Conservation (phyloP, 78 protist species). For the Chrysochromulina tobinii region DNA sequence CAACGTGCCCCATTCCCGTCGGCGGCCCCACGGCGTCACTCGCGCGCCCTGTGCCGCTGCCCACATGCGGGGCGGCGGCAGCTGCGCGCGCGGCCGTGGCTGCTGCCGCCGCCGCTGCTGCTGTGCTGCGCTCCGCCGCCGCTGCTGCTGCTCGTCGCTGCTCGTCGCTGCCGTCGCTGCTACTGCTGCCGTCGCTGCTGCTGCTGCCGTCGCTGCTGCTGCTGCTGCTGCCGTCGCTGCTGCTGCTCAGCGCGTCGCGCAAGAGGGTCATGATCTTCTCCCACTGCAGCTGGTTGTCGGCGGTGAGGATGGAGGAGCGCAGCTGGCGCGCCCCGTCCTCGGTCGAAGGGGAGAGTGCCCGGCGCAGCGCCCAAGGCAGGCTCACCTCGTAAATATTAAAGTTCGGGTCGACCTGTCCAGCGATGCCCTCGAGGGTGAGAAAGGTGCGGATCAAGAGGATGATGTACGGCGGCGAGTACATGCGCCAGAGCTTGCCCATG, state of each 20-base stretch:
- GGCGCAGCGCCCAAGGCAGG: slow-evolving; percentile 22
- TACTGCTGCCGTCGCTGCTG: neutral
- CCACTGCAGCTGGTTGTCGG: neutral
- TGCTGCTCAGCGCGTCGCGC: neutral
- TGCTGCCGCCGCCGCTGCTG: no score
- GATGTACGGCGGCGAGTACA: slow-evolving; percentile 24
- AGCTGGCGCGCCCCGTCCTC: neutral
- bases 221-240: neutral
- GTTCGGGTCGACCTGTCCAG: neutral
- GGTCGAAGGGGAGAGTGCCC: slow-evolving; percentile 11
- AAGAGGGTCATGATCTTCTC: neutral
- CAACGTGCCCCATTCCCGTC: no score
- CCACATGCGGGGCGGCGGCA: no score
- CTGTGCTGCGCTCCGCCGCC: no score
- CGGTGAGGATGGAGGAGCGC: neutral
- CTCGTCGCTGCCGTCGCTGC: neutral
- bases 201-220: neutral
- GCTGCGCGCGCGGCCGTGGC: no score
- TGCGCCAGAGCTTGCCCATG: neutral
- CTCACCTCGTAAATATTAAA: slow-evolving; percentile 28
- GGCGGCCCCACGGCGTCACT: no score
- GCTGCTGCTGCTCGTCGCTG: no score
- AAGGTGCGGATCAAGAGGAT: slow-evolving; percentile 32
- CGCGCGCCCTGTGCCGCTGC: no score
- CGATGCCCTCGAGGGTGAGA: slow-evolving; percentile 25